Evolutionary conservation across 2,329 filamentous ascomycete species (phyloP).

Genomic region (Pseudogymnoascus sp.): DNA sequence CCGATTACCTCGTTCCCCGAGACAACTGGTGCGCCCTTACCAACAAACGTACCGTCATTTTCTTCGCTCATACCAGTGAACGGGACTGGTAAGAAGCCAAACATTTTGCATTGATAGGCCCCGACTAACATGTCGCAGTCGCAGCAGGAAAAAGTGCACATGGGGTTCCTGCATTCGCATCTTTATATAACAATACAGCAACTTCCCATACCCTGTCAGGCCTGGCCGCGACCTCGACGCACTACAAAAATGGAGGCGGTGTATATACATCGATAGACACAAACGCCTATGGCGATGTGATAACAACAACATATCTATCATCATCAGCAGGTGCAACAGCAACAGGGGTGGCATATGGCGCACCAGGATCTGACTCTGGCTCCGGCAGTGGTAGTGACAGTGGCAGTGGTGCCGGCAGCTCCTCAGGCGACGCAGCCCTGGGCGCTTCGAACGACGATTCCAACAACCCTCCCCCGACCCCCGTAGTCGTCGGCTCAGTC

Average conservation of each 20-base stretch:
- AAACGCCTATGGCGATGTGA: neutral
- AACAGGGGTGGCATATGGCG: slow-evolving; percentile 5
- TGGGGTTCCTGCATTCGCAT: neutral
- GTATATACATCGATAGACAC: neutral
- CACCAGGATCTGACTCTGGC: slow-evolving; percentile 8
- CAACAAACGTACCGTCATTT: neutral
- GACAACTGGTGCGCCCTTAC: neutral
- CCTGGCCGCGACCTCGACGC: neutral
- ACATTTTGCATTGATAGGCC: neutral
- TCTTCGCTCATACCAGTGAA: neutral
- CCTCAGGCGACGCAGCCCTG: neutral
- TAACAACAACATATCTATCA: neutral
- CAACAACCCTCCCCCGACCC: slow-evolving; percentile 18
- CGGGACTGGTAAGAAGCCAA: neutral
- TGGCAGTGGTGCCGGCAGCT: slow-evolving; percentile 11
- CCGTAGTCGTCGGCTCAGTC: slow-evolving; percentile 25
- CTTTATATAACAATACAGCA: neutral
- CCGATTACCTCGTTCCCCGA: neutral
- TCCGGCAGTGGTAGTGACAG: slow-evolving; percentile 10
- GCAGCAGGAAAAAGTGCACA: neutral
- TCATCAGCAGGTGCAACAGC: slow-evolving; percentile 10
- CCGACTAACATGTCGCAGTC: neutral
- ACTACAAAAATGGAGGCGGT: neutral
- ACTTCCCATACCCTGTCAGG: neutral
- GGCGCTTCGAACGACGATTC: slow-evolving; percentile 15